Evolutionary conservation across 2,329 filamentous ascomycete species (phyloP).

Genomic region (Neopestalotiopsis sp.): DNA sequence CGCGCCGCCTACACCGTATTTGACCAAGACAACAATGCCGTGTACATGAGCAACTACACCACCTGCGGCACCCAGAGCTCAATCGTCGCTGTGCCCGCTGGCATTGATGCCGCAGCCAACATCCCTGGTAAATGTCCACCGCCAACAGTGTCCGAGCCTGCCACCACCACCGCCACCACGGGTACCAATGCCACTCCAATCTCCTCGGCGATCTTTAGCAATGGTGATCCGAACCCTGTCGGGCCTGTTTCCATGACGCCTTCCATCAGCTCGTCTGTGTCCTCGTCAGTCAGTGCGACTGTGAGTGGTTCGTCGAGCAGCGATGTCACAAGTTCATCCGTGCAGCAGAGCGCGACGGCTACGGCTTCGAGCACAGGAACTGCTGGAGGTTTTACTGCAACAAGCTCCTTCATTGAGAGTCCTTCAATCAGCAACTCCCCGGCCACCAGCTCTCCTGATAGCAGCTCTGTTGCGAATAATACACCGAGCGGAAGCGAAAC

Average conservation of each 20-base stretch:
- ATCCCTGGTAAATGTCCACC: constrained; percentile 32
- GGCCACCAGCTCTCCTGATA: neutral
- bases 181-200: neutral
- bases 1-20: constrained; percentile 38
- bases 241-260: constrained; percentile 18
- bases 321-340: neutral
- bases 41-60: constrained; percentile 37
- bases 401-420: neutral
- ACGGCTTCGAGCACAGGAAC: neutral
- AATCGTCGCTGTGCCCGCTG: constrained; percentile 34
- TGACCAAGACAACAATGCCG: constrained; percentile 35
- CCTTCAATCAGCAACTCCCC: neutral
- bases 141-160: neutral
- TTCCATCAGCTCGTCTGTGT: constrained; percentile 12
- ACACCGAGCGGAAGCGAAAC: too few species aligned
- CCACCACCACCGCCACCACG: neutral
- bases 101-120: constrained; percentile 29
- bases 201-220: neutral
- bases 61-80: constrained; percentile 30
- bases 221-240: constrained; percentile 14
- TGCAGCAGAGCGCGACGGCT: neutral
- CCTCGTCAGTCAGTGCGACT: constrained; percentile 5
- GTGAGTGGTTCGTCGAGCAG: neutral
- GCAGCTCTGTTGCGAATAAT: neutral
- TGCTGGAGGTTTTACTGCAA: too few species aligned